Evolutionary conservation across 345 rosid species (phyloP).

Genomic region (Kernera saxatilis): DNA sequence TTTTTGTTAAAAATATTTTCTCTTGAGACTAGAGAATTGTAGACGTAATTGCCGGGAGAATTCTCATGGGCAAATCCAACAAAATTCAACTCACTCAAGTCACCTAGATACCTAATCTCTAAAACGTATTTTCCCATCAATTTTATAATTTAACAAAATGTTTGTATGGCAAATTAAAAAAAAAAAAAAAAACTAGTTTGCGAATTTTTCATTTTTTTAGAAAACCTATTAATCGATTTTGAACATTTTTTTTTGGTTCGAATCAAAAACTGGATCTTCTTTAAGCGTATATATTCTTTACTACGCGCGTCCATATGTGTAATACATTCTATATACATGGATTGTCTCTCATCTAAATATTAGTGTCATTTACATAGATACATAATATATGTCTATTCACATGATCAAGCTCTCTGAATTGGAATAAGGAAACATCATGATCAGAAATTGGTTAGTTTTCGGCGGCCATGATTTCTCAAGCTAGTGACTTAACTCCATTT

Average conservation of each 20-base stretch:
- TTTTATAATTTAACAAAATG: no score
- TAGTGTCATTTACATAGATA: not conserved
- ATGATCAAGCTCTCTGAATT: not conserved
- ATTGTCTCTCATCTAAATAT: not conserved
- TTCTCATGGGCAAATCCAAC: not conserved
- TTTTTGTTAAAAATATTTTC: not conserved
- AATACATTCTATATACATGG: no score
- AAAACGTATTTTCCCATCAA: no score
- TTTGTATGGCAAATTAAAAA: no score
- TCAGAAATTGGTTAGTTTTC: constrained; percentile 1
- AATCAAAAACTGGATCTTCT: no score
- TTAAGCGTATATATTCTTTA: no score
- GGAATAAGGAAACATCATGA: not conserved
- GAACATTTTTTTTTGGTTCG: no score
- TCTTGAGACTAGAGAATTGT: not conserved
- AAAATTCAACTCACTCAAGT: not conserved
- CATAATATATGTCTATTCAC: not conserved
- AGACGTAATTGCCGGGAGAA: not conserved
- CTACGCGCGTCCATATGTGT: no score
- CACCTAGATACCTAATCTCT: no score
- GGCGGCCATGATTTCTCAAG: constrained; percentile 1
- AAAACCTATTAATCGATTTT: no score
- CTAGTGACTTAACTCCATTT: constrained; percentile 17
- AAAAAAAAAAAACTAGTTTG: no score
- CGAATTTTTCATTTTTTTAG: no score